Percentiles rank a stretch among this genome's conserved stretches.
phyloP scores from a whole-genome alignment of 768 basidiomycete species.

The Mrakia gelida region DNA sequence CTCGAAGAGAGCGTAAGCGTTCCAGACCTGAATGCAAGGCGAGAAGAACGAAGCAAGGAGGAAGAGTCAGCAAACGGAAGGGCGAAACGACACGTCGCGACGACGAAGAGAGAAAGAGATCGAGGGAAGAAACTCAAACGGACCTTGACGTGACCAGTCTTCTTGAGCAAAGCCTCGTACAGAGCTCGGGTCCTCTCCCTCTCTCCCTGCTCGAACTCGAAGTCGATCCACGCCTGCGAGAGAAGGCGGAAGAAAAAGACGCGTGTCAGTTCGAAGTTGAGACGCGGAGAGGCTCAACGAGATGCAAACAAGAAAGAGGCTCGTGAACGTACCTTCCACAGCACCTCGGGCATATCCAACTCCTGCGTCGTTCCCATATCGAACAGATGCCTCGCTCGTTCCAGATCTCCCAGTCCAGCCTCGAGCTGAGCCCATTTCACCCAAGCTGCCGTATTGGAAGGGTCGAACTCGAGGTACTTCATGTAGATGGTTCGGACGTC shows the following conservation, averaged over 20 bases:
- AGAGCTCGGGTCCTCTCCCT: slow-evolving; percentile 74
- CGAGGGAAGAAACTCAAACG: not conserved
- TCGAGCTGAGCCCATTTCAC: slow-evolving; percentile 94
- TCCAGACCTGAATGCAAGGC: slow-evolving; percentile 60
- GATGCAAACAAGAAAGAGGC: not conserved
- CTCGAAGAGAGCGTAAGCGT: slow-evolving; percentile 90
- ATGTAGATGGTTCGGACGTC: slow-evolving; percentile 85
- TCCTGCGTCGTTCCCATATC: slow-evolving; percentile 74
- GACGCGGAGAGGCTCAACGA: not conserved
- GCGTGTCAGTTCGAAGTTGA: not conserved
- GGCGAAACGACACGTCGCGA: not conserved
- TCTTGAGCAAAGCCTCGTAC: slow-evolving; percentile 78
- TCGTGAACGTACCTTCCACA: slow-evolving; percentile 42
- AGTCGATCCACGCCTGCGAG: slow-evolving; percentile 95
- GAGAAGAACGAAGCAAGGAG: not conserved
- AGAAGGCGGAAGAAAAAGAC: not conserved
- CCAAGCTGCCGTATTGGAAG: slow-evolving; percentile 88
- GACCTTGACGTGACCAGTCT: slow-evolving; percentile 84
- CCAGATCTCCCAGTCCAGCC: slow-evolving; percentile 75
- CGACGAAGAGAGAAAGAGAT: no score
- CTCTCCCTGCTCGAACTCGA: slow-evolving; percentile 90
- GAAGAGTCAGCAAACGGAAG: not conserved
- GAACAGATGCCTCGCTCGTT: slow-evolving; percentile 87
- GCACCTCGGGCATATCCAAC: slow-evolving; percentile 83
- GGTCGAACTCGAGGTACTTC: slow-evolving; percentile 92